A percentile compares a stretch with the other conserved stretches of the same genome.
phyloP scores from a whole-genome alignment of 345 rosid species.

The Acer saccharum region DNA sequence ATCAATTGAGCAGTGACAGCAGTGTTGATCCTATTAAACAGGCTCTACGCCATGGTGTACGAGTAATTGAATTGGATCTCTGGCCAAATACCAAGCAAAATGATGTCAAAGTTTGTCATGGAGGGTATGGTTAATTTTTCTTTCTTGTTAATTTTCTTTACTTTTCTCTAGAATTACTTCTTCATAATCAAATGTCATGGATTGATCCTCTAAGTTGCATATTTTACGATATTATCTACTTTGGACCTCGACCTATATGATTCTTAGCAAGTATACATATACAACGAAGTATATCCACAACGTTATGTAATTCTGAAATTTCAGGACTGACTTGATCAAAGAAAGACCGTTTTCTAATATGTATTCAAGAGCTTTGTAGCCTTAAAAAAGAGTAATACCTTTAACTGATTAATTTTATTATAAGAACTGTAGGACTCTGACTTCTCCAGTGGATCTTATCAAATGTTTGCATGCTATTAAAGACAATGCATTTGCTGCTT shows the following conservation, averaged over 20 bases:
- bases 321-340: too few relatives aligned
- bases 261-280: too few relatives aligned
- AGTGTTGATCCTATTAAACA: constrained; percentile 57
- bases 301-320: too few relatives aligned
- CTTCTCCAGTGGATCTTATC: constrained; percentile 58
- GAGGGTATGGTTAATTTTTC: constrained; percentile 48
- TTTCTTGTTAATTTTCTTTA: not conserved
- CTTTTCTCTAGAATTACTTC: not conserved
- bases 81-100: constrained; percentile 64
- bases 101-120: constrained; percentile 67
- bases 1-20: constrained; percentile 67
- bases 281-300: too few relatives aligned
- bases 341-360: too few relatives aligned
- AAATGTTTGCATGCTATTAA: constrained; percentile 61
- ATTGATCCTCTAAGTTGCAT: not conserved
- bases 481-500: constrained; percentile 59
- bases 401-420: not conserved
- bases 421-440: constrained; percentile 52
- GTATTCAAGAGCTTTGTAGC: too few relatives aligned
- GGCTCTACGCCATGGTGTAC: constrained; percentile 63
- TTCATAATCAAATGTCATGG: not conserved
- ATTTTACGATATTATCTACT: too few relatives aligned
- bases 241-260: too few relatives aligned
- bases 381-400: not conserved
- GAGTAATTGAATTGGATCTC: constrained; percentile 85